Evolutionary conservation across 108 stramenopile genomes (phyloP).

Genomic region (Mayamaea pseudoterrestris): DNA sequence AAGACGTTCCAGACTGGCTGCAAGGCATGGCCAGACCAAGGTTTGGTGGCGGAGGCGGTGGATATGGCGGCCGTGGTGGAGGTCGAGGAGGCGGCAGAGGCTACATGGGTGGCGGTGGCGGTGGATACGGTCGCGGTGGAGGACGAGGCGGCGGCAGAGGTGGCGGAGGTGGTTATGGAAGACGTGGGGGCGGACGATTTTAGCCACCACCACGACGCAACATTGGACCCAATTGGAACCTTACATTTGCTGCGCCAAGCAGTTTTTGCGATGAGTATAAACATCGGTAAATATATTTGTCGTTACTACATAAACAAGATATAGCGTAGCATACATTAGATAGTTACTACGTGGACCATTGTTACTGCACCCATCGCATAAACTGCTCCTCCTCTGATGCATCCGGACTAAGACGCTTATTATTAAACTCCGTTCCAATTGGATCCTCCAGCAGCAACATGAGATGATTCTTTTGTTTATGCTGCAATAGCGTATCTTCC

Average conservation of each 20-base stretch:
- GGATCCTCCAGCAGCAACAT: slow-evolving; percentile 63
- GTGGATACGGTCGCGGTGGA: slow-evolving; percentile 29
- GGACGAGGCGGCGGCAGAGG: slow-evolving; percentile 21
- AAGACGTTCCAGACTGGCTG: slow-evolving; percentile 69
- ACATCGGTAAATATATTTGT: too few relatives aligned
- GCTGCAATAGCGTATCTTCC: slow-evolving; percentile 84
- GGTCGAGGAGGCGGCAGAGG: slow-evolving; percentile 53
- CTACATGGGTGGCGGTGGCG: slow-evolving; percentile 35
- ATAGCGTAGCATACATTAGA: too few relatives aligned
- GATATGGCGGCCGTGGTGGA: slow-evolving; percentile 40
- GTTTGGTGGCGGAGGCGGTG: slow-evolving; percentile 39
- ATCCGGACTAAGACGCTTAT: not conserved
- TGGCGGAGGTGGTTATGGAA: slow-evolving; percentile 7
- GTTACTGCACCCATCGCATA: not conserved
- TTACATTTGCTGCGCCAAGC: too few relatives aligned
- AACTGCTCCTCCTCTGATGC: slow-evolving; percentile 3
- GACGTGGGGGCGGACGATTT: slow-evolving; percentile 1
- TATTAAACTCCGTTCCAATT: not conserved
- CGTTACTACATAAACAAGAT: too few relatives aligned
- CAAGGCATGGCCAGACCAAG: slow-evolving; percentile 58
- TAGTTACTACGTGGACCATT: too few relatives aligned
- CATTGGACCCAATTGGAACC: too few relatives aligned
- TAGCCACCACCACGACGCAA: too few relatives aligned
- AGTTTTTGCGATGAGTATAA: too few relatives aligned
- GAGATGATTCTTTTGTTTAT: slow-evolving; percentile 84